phyloP scores from a whole-genome alignment of 2,329 filamentous ascomycete genomes.

The Fusarium metavorans region DNA sequence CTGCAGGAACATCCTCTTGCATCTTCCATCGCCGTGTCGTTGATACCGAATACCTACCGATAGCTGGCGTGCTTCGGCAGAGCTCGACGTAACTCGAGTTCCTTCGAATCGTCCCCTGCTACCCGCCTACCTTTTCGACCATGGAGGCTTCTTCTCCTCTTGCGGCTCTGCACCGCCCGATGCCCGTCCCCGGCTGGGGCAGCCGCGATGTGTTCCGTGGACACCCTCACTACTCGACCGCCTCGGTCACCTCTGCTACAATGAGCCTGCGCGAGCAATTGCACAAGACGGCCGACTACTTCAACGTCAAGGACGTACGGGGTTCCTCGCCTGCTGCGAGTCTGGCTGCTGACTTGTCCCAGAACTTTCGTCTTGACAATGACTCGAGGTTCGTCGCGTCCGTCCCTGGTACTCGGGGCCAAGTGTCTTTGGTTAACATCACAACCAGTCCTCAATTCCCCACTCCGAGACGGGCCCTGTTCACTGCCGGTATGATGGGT shows the following conservation, averaged over 20 bases:
- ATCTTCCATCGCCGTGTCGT: slow-evolving; percentile 36
- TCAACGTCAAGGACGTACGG: slow-evolving; percentile 79
- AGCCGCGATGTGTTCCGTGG: slow-evolving; percentile 65
- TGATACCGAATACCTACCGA: slow-evolving; percentile 41
- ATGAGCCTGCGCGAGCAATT: slow-evolving; percentile 86
- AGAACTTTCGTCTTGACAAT: slow-evolving; percentile 95
- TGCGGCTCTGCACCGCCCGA: slow-evolving; percentile 87
- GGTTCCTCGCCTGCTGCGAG: slow-evolving; percentile 93
- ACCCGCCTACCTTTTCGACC: slow-evolving; percentile 24
- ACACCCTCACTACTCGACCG: slow-evolving; percentile 62
- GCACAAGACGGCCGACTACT: slow-evolving; percentile 78
- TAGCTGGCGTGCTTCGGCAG: slow-evolving; percentile 34
- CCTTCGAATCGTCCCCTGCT: slow-evolving; percentile 28
- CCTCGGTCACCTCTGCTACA: slow-evolving; percentile 69
- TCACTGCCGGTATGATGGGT: slow-evolving; percentile 54
- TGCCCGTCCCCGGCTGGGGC: slow-evolving; percentile 71
- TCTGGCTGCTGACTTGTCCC: slow-evolving; percentile 91
- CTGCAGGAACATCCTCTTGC: slow-evolving; percentile 41
- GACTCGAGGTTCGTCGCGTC: slow-evolving; percentile 76
- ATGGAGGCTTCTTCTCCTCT: slow-evolving; percentile 97
- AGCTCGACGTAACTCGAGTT: slow-evolving; percentile 36
- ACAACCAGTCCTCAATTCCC: slow-evolving; percentile 54
- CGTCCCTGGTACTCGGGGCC: slow-evolving; percentile 6
- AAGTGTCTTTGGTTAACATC: slow-evolving; percentile 35
- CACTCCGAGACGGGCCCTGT: slow-evolving; percentile 56